These are phyloP conservation scores for Clitoria ternatea DNA, from an alignment of 306 rosid genomes.

Conservation along the genomic window DNA sequence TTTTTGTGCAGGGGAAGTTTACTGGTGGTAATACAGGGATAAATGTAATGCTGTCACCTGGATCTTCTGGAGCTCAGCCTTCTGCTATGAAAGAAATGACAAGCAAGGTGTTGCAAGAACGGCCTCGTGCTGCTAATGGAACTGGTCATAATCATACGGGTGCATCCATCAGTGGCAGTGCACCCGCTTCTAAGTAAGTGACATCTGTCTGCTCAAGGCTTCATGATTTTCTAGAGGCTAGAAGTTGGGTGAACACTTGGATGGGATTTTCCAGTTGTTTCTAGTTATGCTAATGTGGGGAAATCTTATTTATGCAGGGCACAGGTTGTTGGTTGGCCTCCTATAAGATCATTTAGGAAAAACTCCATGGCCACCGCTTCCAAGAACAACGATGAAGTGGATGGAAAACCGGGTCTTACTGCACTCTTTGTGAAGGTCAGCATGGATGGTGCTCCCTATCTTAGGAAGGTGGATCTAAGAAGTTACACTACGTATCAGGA, in stretches of 20 bases:
- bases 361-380: conserved; percentile 70
- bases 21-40: conserved; percentile 52
- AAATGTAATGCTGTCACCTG: conserved; percentile 53
- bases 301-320: conserved; percentile 52
- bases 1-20: conserved; percentile 61
- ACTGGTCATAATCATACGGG: conserved; percentile 40
- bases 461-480: conserved; percentile 94
- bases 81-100: conserved; percentile 47
- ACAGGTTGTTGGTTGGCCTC: conserved; percentile 99
- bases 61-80: conserved; percentile 62
- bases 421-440: conserved; percentile 93
- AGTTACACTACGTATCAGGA: conserved; percentile 74
- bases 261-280: background rate
- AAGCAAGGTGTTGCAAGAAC: conserved; percentile 64
- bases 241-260: background rate
- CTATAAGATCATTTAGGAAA: conserved; percentile 86
- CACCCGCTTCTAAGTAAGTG: conserved; percentile 89
- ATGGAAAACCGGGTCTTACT: conserved; percentile 75
- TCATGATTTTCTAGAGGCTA: background rate
- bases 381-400: conserved; percentile 85
- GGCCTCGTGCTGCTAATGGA: conserved; percentile 54
- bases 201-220: background rate
- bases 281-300: background rate
- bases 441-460: conserved; percentile 99
- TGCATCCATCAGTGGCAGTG: conserved; percentile 44